Conservation (phyloP, 1,139 yeast species). For the Zygosaccharomyces pseudobailii region DNA sequence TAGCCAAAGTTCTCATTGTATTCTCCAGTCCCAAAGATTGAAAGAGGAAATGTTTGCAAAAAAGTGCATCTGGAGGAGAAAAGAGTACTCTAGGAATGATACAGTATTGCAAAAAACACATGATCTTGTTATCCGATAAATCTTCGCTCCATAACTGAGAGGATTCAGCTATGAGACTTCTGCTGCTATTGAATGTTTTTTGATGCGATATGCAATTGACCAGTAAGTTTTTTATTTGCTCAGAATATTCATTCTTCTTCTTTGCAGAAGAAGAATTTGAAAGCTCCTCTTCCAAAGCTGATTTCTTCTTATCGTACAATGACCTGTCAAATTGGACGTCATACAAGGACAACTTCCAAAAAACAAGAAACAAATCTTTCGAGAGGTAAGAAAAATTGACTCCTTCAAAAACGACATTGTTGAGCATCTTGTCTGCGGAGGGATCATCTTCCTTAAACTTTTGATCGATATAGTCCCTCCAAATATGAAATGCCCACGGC, state of each 20-base stretch:
- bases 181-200: conserved; percentile 29
- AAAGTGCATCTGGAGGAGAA: conserved; percentile 83
- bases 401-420: conserved; percentile 24
- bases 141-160: conserved; percentile 25
- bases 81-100: conserved; percentile 71
- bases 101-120: conserved; percentile 55
- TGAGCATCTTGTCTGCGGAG: conserved; percentile 21
- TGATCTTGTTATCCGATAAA: conserved; percentile 23
- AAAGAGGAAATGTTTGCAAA: conserved; percentile 57
- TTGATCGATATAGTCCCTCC: conserved; percentile 49
- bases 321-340: conserved; percentile 58
- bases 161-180: conserved; percentile 31
- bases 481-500: conserved; percentile 71
- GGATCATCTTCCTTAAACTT: conserved; percentile 16
- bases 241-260: conserved; percentile 20
- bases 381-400: conserved; percentile 39
- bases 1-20: conserved; percentile 42
- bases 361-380: conserved; percentile 49
- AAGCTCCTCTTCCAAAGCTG: conserved; percentile 38
- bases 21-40: conserved; percentile 43
- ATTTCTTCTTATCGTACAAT: conserved; percentile 49
- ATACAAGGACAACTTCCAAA: conserved; percentile 74
- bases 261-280: conserved; percentile 16
- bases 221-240: conserved; percentile 25
- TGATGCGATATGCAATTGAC: conserved; percentile 35